Evolutionary conservation across 2,329 filamentous ascomycete genomes (phyloP), one percentile per base, ranked within the genome.

Genomic region (Tolypocladium guangdongense): DNA sequence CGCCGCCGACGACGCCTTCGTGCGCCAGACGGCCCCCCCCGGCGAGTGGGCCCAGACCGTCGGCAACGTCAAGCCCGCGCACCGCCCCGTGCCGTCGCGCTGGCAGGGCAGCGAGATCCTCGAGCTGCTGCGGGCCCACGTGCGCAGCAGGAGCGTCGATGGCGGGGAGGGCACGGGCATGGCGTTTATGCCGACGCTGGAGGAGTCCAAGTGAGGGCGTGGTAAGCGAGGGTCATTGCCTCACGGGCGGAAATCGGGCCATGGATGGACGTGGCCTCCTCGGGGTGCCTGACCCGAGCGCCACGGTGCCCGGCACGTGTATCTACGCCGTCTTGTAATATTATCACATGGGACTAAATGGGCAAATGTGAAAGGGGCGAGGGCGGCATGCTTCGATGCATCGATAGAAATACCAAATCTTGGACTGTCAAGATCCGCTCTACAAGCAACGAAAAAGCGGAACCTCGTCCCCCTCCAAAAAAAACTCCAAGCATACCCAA

Each of bases 31-130:
- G 56, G 64, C 71, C 50, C 61, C 69, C 49, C 56, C 58, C 68
- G 90, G 91, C 57, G 93, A 99, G 74, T 99, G 93, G 93, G 89
- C 90, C 57, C 92, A 97, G 78, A 99, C 93, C 1, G 79, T 96
- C 6, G 93, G 93, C 35, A 91, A 89, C 24, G 96, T 96, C 71
- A 92, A 88, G 77, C 90, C 92, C 33, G 90, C 91, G 37, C 96
- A 96, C 72, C 78, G 92, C 53, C 92, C 92, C 39, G 91, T 97
- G 54, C 93, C 93, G 14, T 72, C 74, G 62, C 79, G 92, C 58
- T 99, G 93, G 93, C 82, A 78, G 70, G 83, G 86, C 57, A 95
- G 88, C 59, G 85, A 91, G 73, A 82, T 96, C 52, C 72, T 99
- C 62, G 69, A 68, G 30, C 72, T 93, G 76, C 68, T 99, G 68